Evolutionary conservation across 1,139 yeast species (phyloP), one percentile per base, ranked within the genome.

Genomic region (Hemisphaericaspora lyxosophila): DNA sequence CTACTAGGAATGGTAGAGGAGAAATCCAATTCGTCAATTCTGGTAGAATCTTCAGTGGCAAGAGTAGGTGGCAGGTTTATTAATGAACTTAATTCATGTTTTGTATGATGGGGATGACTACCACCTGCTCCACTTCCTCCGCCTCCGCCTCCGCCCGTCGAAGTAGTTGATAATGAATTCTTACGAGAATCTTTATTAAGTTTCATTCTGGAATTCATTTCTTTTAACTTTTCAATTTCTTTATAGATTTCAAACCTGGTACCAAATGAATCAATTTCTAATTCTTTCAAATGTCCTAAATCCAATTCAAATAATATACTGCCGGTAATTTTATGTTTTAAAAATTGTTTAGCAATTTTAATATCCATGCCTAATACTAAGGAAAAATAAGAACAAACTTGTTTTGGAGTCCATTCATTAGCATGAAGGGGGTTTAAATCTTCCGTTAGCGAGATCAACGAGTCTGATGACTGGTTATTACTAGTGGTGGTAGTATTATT

Each of bases 241-340:
- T 88, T 88, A 59, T 82, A 82, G 31, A 94, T 78, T 60, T 90
- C 96, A 62, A 89, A 92, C 44, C 99, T 73, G 1, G 97, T 90
- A 16, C 99, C 99, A 67, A 92, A 92, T 3, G 96, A 86, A 39
- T 81, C 75, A 38, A 92, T 92, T 46, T 90, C 98, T 42, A 92
- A 70, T 60, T 92, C 98, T 57, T 92, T 92, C 53, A 92, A 72
- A 53, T 86, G 86, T 1, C 88, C 77, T 48, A 90, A 72, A 54
- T 90, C 97, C 48, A 94, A 72, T 58, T 90, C 96, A 40, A 92
- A 70, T 36, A 92, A 64, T 36, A 92, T 90, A 3, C 79, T 70
- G 13, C 98, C 98, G 0, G 92, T 83, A 43, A 92, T 88, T 53
- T 89, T 87, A 62, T 92, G 98, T 48, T 82, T 77, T 5, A 84